phyloP scores from a whole-genome alignment of 192 early-diverging fungal genomes.

The Coemansia sp. region DNA sequence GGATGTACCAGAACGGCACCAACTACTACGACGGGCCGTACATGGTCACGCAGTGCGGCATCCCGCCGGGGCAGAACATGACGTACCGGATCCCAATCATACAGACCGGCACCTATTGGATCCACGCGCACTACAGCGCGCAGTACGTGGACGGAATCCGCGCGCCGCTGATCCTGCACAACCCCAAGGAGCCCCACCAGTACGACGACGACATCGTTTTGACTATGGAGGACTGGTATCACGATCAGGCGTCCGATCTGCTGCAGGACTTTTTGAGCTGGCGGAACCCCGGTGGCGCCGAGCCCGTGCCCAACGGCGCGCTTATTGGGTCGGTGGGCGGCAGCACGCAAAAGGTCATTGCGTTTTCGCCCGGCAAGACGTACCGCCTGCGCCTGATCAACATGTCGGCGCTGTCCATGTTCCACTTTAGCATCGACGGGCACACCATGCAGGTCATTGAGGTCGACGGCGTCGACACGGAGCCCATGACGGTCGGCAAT shows the following conservation, averaged over 20 bases:
- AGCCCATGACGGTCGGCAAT: constrained; percentile 53
- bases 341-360: constrained; percentile 30
- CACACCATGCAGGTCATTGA: constrained; percentile 78
- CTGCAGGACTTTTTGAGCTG: constrained; percentile 59
- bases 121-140: constrained; percentile 64
- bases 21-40: constrained; percentile 67
- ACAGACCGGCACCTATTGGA: constrained; percentile 85
- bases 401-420: constrained; percentile 72
- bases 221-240: constrained; percentile 71
- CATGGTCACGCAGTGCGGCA: constrained; percentile 72
- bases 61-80: constrained; percentile 61
- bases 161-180: constrained; percentile 65
- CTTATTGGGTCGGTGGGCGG: constrained; percentile 59
- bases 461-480: constrained; percentile 68
- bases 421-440: constrained; percentile 73
- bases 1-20: constrained; percentile 71
- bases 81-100: constrained; percentile 64
- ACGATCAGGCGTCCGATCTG: constrained; percentile 55
- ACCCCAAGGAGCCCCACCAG: constrained; percentile 52
- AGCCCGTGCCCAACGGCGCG: constrained; percentile 63
- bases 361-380: constrained; percentile 70
- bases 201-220: constrained; percentile 70
- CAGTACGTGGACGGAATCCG: constrained; percentile 83
- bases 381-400: constrained; percentile 82
- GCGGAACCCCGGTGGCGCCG: constrained; percentile 61